phyloP scores from a whole-genome alignment of 2,329 filamentous ascomycete species.

The Fusarium nisikadoi region DNA sequence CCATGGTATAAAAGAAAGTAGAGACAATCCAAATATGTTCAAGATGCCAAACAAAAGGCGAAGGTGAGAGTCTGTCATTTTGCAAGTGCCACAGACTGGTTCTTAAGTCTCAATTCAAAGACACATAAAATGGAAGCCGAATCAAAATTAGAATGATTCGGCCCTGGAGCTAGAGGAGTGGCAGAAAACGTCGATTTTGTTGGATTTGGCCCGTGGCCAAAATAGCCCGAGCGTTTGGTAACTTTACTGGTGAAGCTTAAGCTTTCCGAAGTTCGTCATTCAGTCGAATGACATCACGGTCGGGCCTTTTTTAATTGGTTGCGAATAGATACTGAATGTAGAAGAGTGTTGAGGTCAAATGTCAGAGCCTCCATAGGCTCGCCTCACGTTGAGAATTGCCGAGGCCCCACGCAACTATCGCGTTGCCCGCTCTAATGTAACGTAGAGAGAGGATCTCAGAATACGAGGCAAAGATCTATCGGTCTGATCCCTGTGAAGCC shows the following conservation, averaged over 20 bases:
- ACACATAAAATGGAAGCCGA: not conserved
- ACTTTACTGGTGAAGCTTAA: not conserved
- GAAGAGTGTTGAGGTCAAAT: too few relatives aligned
- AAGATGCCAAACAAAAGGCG: not conserved
- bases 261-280: rapidly evolving
- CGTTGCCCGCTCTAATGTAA: not conserved
- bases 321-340: too few relatives aligned
- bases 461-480: not conserved
- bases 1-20: not conserved
- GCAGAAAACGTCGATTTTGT: not conserved
- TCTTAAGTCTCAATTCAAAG: not conserved
- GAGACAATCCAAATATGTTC: not conserved
- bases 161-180: not conserved
- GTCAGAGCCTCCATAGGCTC: not conserved
- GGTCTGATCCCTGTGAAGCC: rapidly evolving
- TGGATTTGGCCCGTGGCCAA: not conserved
- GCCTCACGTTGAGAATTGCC: not conserved
- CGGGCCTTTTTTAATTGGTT: not conserved
- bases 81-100: rapidly evolving
- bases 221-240: not conserved
- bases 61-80: not conserved
- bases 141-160: not conserved
- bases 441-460: not conserved
- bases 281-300: rapidly evolving
- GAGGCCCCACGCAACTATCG: not conserved